phyloP scores from a whole-genome alignment of 2,329 filamentous ascomycete genomes.

The Lecanicillium sp. region DNA sequence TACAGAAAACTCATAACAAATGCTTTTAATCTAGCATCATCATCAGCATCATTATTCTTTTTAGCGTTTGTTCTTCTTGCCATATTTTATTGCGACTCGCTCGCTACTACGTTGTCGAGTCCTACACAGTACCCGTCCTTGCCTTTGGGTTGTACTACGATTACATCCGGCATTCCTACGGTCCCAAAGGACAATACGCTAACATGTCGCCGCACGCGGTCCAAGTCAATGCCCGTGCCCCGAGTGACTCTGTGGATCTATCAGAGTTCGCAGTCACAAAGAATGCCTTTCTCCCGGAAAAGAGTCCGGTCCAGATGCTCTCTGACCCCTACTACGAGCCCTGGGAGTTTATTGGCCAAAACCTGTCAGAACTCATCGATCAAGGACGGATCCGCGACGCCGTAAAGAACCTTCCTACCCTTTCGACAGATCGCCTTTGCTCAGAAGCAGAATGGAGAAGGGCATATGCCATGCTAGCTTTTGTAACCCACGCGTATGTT shows the following conservation, averaged over 20 bases:
- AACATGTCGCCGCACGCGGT: slow-evolving; percentile 37
- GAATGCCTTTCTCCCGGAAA: slow-evolving; percentile 71
- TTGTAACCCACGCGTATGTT: slow-evolving; percentile 78
- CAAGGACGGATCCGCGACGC: slow-evolving; percentile 54
- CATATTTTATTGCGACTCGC: no score
- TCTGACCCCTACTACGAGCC: slow-evolving; percentile 66
- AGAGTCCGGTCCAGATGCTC: slow-evolving; percentile 58
- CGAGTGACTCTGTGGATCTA: slow-evolving; percentile 19
- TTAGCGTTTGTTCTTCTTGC: no score
- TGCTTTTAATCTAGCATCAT: no score
- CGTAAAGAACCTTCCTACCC: slow-evolving; percentile 58
- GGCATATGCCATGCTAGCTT: slow-evolving; percentile 71
- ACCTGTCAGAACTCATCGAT: slow-evolving; percentile 60
- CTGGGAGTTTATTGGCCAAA: slow-evolving; percentile 67
- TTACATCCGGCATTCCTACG: no score
- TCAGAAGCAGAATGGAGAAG: slow-evolving; percentile 70
- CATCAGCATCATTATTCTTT: no score
- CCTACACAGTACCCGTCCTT: no score
- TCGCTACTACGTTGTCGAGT: no score
- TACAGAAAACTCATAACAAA: no score
- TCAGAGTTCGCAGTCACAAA: slow-evolving; percentile 31
- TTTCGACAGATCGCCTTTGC: slow-evolving; percentile 57
- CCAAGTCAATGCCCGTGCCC: slow-evolving; percentile 10
- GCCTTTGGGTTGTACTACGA: no score
- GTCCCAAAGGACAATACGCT: no score